These are phyloP conservation scores for Exophiala phaeomuriformis DNA, from an alignment of 2,329 filamentous ascomycete species.

Conservation along the genomic window DNA sequence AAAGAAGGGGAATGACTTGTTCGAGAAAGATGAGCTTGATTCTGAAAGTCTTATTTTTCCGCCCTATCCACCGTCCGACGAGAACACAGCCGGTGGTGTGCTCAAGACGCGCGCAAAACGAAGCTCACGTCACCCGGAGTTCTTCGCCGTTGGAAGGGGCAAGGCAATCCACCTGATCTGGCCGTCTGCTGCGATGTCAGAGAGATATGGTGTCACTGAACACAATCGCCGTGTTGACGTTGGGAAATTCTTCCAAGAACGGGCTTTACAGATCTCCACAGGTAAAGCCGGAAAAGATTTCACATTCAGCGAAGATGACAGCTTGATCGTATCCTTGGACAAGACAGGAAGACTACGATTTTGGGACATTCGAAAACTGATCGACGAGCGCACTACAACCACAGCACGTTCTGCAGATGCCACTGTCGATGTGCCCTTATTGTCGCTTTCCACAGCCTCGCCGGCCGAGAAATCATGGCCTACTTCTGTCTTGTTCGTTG, in stretches of 20 bases:
- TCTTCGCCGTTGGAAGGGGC: slow-evolving; percentile 89
- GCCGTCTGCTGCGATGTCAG: slow-evolving; percentile 48
- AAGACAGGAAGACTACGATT: slow-evolving; percentile 96
- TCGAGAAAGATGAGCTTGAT: slow-evolving; percentile 71
- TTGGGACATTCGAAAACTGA: slow-evolving; percentile 88
- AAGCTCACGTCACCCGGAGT: slow-evolving; percentile 81
- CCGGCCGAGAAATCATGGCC: slow-evolving; percentile 93
- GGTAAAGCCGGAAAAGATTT: slow-evolving; percentile 99
- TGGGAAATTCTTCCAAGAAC: slow-evolving; percentile 78
- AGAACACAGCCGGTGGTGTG: slow-evolving; percentile 83
- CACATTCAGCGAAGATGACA: slow-evolving; percentile 93
- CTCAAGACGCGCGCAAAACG: slow-evolving; percentile 92
- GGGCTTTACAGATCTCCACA: slow-evolving; percentile 86
- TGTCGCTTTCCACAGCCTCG: slow-evolving; percentile 78
- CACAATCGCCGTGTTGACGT: slow-evolving; percentile 64
- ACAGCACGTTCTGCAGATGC: slow-evolving; percentile 46
- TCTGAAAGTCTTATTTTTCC: slow-evolving; percentile 83
- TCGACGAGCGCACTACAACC: slow-evolving; percentile 42
- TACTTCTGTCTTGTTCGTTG: slow-evolving; percentile 89
- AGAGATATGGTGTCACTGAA: slow-evolving; percentile 44
- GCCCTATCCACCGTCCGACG: slow-evolving; percentile 75
- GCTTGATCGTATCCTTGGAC: slow-evolving; percentile 86
- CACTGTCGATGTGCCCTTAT: slow-evolving; percentile 76
- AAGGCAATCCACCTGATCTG: slow-evolving; percentile 90
- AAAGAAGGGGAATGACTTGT: slow-evolving; percentile 68